phyloP scores from a whole-genome alignment of 768 basidiomycete species.

The Rossbeevera mucosa region DNA sequence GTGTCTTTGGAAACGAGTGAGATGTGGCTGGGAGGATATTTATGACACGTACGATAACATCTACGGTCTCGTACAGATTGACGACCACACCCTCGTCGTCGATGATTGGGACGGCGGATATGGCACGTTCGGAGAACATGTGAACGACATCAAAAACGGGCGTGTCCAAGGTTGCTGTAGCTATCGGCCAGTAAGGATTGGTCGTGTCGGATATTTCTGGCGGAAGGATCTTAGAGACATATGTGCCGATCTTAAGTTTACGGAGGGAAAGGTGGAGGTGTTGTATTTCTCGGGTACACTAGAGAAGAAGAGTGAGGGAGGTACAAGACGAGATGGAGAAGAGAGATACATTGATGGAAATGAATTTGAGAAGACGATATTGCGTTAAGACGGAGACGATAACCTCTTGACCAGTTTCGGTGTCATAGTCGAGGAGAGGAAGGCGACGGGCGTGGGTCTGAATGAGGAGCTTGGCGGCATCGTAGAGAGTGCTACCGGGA shows the following conservation, averaged over 20 bases:
- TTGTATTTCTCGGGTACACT: conserved; percentile 86
- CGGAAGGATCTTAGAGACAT: conserved; percentile 56
- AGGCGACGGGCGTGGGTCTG: conserved; percentile 93
- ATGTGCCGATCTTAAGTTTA: conserved; percentile 90
- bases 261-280: conserved; percentile 77
- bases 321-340: neutral
- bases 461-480: conserved; percentile 85
- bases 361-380: conserved; percentile 97
- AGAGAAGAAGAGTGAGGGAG: conserved; percentile 9
- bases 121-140: conserved; percentile 93
- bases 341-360: conserved; percentile 83
- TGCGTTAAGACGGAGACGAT: conserved; percentile 96
- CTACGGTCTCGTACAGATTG: conserved; percentile 97
- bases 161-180: conserved; percentile 85
- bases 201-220: conserved; percentile 46
- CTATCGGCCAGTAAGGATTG: conserved; percentile 84
- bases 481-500: conserved; percentile 82
- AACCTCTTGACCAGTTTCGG: conserved; percentile 91
- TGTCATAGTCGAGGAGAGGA: conserved; percentile 89
- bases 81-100: conserved; percentile 90
- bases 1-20: conserved; percentile 52
- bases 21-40: neutral
- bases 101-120: conserved; percentile 95
- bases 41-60: conserved; percentile 72
- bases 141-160: conserved; percentile 98